These are phyloP conservation scores for Naganishia friedmannii DNA, from an alignment of 768 basidiomycete genomes.

Conservation along the genomic window DNA sequence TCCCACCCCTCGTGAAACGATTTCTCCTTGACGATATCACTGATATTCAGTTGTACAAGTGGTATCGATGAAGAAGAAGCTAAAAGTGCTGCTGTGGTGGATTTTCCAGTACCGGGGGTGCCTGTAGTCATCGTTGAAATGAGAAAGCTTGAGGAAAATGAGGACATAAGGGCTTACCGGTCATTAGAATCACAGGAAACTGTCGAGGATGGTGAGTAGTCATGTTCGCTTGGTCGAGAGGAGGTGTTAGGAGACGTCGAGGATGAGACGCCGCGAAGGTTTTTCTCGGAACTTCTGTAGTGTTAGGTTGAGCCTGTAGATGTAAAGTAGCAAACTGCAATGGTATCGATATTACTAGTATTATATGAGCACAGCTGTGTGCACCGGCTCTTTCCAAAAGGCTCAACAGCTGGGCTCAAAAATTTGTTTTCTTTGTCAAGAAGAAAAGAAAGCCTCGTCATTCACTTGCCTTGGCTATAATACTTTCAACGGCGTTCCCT, in stretches of 20 bases:
- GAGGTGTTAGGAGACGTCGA: not conserved
- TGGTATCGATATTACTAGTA: too few species aligned
- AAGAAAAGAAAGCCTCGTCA: not conserved
- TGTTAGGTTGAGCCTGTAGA: too few species aligned
- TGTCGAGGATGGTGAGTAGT: slow-evolving; percentile 50
- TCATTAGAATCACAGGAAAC: slow-evolving; percentile 51
- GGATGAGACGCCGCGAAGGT: too few species aligned
- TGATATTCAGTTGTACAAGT: slow-evolving; percentile 79
- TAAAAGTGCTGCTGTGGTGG: slow-evolving; percentile 84
- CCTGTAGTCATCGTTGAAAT: slow-evolving; percentile 24
- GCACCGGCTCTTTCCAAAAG: too few species aligned
- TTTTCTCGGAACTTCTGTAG: too few species aligned
- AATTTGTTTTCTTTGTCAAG: not conserved
- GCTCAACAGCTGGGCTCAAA: too few species aligned
- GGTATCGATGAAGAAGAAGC: slow-evolving; percentile 56
- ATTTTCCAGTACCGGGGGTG: slow-evolving; percentile 74
- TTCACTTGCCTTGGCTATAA: not conserved
- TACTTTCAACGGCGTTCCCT: not conserved
- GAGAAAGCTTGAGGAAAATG: not conserved
- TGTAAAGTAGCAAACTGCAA: too few species aligned
- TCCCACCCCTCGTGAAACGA: slow-evolving; percentile 79
- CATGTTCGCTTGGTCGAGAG: slow-evolving; percentile 33
- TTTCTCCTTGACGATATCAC: slow-evolving; percentile 81
- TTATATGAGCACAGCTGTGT: too few species aligned
- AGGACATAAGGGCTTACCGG: slow-evolving; percentile 38